Evolutionary conservation across 495 filamentous ascomycete species (phyloP), one percentile per base, ranked within the genome.

Genomic region (Trichocladium uniseriatum): DNA sequence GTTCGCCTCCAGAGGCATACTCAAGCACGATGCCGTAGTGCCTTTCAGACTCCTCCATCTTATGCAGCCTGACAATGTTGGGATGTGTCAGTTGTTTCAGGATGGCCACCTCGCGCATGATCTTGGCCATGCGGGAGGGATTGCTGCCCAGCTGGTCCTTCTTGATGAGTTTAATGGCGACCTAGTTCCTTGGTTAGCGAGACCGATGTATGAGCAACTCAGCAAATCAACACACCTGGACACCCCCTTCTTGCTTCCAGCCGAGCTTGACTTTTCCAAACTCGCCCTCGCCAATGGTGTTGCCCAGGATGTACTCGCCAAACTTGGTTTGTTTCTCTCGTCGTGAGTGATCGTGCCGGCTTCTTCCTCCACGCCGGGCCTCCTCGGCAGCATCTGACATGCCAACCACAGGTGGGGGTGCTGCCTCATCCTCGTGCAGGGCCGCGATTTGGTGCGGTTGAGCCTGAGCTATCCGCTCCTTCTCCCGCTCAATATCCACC

Each of bases 241-340:
- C 83, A 49, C 84, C 89, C 22, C 88, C 89, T 66, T 95, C 90
- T 62, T 84, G 82, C 69, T 95, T 97, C 92, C 94, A 99, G n/a
- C 92, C 92, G 58, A 99, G 78, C 66, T 96, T 97, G 57, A 99
- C 92, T 62, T 99, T 99, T 44, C 92, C 92, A 63, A 99, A 99
- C 60, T 99, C 92, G 28, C 92, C 92, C 71, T 97, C 92, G 41
- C 92, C 92, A 22, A 99, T 82, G n/a, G 91, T 96, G 57, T 95
- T 89, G 5, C 92, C 92, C 8, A 99, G 74, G 48, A 92, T 87
- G 61, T 95, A 99, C 21, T 94, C 87, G 32, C 92, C 94, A 62
- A 97, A 97, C 13, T 82, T 86, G 18, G 82, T 89, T 51, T 89
- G 87, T 69, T 94, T 97, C 40, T 79, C 73, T 14, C 72, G 66